Percentiles rank a stretch among this genome's conserved stretches.
Evolutionary conservation across 208 protist species (phyloP).

Genomic region (Histomonas meleagridis): DNA sequence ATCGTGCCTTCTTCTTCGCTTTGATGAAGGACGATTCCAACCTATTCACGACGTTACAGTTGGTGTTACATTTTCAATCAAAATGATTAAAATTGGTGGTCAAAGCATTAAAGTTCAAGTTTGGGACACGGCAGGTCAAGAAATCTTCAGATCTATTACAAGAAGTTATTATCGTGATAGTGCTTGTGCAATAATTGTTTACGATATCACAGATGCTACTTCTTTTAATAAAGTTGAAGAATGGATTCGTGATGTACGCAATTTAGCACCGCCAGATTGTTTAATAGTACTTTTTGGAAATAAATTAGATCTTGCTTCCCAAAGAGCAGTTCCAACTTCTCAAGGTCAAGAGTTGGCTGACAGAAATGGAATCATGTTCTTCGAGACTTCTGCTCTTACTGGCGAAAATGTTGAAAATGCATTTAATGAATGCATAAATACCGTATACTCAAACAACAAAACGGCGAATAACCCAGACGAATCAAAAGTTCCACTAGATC

Average conservation of each 20-base stretch:
- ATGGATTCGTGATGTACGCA: background rate
- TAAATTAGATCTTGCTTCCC: background rate
- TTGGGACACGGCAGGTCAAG: conserved; percentile 23
- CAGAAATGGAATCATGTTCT: background rate
- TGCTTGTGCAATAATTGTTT: background rate
- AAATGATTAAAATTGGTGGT: background rate
- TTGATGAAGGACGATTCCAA: background rate
- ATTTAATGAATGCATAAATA: background rate
- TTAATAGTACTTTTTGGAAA: background rate
- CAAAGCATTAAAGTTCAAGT: background rate
- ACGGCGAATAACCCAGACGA: no score
- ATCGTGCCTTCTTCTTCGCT: background rate
- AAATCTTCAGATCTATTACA: conserved; percentile 26
- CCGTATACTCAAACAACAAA: no score
- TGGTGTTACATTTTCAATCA: background rate
- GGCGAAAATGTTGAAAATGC: background rate
- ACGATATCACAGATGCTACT: background rate
- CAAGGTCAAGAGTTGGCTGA: background rate
- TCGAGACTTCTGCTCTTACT: background rate
- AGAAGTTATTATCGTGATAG: background rate
- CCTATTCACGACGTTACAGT: conserved; percentile 1
- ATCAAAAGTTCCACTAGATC: no score
- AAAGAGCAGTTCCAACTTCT: background rate
- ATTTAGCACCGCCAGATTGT: background rate
- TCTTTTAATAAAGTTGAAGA: background rate